Percentiles rank a stretch among this genome's conserved stretches.
Evolutionary conservation across 768 basidiomycete genomes (phyloP).

Genomic region (Suillus variegatus): DNA sequence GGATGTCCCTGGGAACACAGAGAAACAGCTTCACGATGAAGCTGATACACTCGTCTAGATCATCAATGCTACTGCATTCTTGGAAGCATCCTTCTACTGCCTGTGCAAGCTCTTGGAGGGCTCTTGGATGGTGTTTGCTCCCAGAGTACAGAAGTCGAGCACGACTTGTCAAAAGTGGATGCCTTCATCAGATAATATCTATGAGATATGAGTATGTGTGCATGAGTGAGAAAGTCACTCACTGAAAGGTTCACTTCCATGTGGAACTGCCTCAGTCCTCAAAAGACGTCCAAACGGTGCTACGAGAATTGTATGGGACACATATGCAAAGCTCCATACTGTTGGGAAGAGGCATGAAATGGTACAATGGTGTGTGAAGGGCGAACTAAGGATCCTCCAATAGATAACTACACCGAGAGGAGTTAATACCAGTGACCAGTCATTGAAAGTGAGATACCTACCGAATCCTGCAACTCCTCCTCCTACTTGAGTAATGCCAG

Average conservation of each 20-base stretch:
- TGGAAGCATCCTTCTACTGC: neutral
- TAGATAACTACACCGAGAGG: too few species aligned
- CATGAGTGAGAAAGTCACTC: neutral
- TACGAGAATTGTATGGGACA: too few species aligned
- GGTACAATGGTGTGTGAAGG: too few species aligned
- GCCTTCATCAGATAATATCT: neutral
- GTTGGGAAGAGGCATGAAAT: too few species aligned
- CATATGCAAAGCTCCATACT: too few species aligned
- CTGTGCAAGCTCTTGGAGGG: neutral
- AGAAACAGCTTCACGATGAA: neutral
- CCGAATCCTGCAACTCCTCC: constrained; percentile 27
- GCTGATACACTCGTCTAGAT: neutral
- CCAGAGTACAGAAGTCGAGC: neutral
- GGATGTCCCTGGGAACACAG: neutral
- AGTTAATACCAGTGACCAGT: too few species aligned
- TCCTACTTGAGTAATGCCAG: constrained; percentile 32
- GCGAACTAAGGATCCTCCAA: too few species aligned
- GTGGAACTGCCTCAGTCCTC: too few species aligned
- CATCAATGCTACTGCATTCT: neutral
- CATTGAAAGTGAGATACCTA: too few species aligned
- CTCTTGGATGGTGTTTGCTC: neutral
- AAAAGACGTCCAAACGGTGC: too few species aligned
- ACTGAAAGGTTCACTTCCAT: neutral
- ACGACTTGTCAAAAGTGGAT: neutral
- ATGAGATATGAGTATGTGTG: neutral